Conservation (phyloP, 495 filamentous ascomycete species). For the Neurospora pannonica region DNA sequence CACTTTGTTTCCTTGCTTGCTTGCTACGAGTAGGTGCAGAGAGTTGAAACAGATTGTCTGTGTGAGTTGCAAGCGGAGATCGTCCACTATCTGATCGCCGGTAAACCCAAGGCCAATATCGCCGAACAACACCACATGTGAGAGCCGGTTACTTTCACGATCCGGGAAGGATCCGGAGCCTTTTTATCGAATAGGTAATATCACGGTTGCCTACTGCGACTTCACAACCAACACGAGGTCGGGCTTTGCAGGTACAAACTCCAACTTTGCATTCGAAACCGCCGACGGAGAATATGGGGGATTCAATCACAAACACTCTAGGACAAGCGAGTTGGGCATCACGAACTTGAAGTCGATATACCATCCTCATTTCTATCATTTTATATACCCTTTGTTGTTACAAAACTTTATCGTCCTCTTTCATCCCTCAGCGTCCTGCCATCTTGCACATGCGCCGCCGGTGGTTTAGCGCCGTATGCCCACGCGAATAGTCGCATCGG, state of each 20-base stretch:
- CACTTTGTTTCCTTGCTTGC: neutral
- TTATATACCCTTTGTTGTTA: neutral
- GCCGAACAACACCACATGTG: neutral
- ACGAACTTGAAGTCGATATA: neutral
- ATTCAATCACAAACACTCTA: neutral
- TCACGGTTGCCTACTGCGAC: neutral
- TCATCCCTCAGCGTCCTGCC: neutral
- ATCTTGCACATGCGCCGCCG: neutral
- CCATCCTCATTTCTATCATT: neutral
- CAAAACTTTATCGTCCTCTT: neutral
- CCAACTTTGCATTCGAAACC: neutral
- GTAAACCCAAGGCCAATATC: neutral
- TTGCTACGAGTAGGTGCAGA: neutral
- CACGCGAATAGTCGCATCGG: neutral
- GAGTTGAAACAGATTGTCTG: neutral
- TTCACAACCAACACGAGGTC: neutral
- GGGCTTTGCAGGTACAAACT: neutral
- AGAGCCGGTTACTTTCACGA: neutral
- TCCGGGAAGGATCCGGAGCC: neutral
- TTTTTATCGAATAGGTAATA: neutral
- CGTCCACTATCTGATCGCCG: neutral
- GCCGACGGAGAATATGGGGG: neutral
- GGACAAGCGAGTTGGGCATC: neutral
- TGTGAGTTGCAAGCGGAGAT: neutral
- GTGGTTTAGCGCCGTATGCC: neutral